phyloP scores from a whole-genome alignment of 2,329 filamentous ascomycete genomes.

The Talaromyces sp. region DNA sequence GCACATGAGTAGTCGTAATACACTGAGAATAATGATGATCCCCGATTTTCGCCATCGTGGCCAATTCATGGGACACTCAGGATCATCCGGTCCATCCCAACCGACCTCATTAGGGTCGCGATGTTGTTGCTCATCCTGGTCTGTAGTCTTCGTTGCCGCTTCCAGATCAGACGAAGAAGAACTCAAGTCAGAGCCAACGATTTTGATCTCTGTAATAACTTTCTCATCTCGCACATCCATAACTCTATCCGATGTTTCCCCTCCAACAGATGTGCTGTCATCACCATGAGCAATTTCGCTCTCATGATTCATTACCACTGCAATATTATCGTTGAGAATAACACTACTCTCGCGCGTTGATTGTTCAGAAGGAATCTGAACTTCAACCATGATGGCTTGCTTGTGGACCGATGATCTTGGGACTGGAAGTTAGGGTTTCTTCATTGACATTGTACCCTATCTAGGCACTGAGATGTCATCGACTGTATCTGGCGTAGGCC shows the following conservation, averaged over 20 bases:
- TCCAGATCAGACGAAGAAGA: not conserved
- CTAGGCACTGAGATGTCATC: not conserved
- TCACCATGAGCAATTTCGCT: not conserved
- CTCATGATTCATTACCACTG: not conserved
- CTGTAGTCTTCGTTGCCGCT: not conserved
- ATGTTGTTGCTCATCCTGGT: not conserved
- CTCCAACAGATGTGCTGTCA: not conserved
- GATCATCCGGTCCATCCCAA: conserved; percentile 31
- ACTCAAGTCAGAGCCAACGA: not conserved
- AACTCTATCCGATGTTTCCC: not conserved
- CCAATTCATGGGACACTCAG: conserved; percentile 31
- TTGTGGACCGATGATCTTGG: not conserved
- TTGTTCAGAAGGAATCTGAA: not conserved
- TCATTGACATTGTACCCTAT: not conserved
- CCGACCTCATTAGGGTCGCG: conserved; percentile 33
- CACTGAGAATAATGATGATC: conserved; percentile 13
- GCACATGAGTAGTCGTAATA: conserved; percentile 9
- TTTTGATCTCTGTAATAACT: not conserved
- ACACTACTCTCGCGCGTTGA: not conserved
- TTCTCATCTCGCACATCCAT: not conserved
- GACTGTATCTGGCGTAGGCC: not conserved
- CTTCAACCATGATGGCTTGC: not conserved
- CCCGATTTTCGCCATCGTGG: conserved; percentile 25
- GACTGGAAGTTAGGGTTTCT: not conserved
- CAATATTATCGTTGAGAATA: not conserved